Percentiles rank a stretch among this genome's conserved stretches.
Conservation (phyloP, 352 stramenopile genomes). For the Peronospora belbahrii region DNA sequence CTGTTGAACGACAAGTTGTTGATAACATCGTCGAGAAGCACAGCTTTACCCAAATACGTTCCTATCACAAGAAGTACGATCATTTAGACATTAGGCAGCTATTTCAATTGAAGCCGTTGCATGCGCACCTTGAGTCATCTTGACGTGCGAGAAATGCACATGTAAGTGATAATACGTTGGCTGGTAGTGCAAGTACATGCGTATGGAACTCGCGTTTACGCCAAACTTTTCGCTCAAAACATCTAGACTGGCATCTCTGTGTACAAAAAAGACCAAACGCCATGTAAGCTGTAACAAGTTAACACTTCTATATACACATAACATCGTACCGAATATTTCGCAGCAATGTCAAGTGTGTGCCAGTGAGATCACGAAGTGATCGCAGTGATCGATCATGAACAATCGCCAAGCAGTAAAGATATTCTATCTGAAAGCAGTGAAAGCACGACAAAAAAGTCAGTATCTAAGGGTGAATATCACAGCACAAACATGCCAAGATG, state of each 20-base stretch:
- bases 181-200: constrained; percentile 86
- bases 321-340: constrained; percentile 55
- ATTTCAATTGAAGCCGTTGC: not conserved
- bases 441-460: not conserved
- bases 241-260: constrained; percentile 50
- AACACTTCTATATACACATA: not conserved
- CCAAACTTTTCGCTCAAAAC: constrained; percentile 51
- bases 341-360: constrained; percentile 52
- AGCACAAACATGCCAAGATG: too few relatives aligned
- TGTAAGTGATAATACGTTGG: constrained; percentile 87
- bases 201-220: constrained; percentile 43
- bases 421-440: constrained; percentile 45
- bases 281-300: not conserved
- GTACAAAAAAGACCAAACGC: not conserved
- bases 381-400: constrained; percentile 65
- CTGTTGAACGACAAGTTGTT: constrained; percentile 61
- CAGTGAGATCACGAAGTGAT: constrained; percentile 67
- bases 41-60: constrained; percentile 69
- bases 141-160: constrained; percentile 82
- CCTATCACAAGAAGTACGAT: constrained; percentile 18
- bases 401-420: constrained; percentile 76
- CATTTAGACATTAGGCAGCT: constrained; percentile 1
- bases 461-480: not conserved
- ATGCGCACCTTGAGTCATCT: constrained; percentile 57
- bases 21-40: constrained; percentile 80